Conservation (phyloP, 306 rosid genomes). For the Cucumis hystrix region DNA sequence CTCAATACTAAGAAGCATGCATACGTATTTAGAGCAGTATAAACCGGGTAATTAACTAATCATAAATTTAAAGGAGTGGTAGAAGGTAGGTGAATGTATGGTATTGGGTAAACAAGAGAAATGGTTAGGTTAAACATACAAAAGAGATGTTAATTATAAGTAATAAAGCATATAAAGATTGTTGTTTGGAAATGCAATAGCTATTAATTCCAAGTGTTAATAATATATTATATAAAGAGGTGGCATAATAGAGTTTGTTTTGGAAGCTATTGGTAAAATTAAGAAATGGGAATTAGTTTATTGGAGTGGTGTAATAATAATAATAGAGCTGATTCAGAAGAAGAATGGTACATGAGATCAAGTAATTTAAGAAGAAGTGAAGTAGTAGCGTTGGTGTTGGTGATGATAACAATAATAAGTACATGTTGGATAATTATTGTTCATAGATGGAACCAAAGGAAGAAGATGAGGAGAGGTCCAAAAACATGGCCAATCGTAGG, state of each 20-base stretch:
- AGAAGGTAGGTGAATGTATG: not conserved
- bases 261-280: no score
- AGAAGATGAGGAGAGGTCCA: slow-evolving; percentile 48
- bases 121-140: not conserved
- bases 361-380: slow-evolving; percentile 13
- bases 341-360: not conserved
- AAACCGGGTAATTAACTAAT: no score
- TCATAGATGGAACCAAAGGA: slow-evolving; percentile 64
- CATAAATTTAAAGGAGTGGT: no score
- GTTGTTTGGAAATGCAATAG: not conserved
- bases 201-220: no score
- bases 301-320: no score
- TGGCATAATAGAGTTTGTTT: no score
- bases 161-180: not conserved
- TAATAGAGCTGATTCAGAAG: no score
- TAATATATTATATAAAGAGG: no score
- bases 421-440: slow-evolving; percentile 6
- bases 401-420: not conserved
- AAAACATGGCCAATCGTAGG: slow-evolving; percentile 89
- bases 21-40: no score
- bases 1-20: no score
- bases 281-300: no score
- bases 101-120: not conserved
- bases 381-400: slow-evolving; percentile 2
- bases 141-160: not conserved